Conservation (phyloP, 2,329 filamentous ascomycete species). For the Fusarium domesticum region DNA sequence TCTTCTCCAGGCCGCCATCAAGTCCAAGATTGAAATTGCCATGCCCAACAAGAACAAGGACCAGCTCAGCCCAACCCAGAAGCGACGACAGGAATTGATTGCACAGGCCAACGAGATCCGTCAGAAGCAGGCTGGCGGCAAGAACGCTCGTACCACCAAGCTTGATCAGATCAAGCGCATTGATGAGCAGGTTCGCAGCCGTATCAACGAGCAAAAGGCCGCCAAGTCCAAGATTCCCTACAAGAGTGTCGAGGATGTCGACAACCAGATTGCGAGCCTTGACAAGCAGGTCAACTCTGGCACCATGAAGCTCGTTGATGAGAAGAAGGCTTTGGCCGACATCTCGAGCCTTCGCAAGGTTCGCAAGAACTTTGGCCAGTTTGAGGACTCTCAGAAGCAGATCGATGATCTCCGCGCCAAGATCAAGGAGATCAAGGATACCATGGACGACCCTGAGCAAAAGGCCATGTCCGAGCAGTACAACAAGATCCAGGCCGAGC, state of each 20-base stretch:
- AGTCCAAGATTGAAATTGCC: constrained; percentile 82
- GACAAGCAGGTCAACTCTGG: constrained; percentile 85
- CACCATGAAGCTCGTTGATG: constrained; percentile 92
- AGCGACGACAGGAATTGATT: constrained; percentile 83
- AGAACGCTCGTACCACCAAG: constrained; percentile 73
- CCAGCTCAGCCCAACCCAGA: constrained; percentile 73
- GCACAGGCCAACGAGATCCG: constrained; percentile 80
- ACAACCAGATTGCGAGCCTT: constrained; percentile 74
- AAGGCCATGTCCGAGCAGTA: constrained; percentile 87
- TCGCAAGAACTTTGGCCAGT: constrained; percentile 84
- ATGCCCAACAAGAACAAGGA: constrained; percentile 72
- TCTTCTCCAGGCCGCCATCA: constrained; percentile 69
- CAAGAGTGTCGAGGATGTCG: constrained; percentile 85
- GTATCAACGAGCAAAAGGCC: constrained; percentile 82
- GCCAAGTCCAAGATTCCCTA: constrained; percentile 77
- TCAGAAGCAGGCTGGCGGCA: constrained; percentile 82
- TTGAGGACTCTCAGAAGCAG: constrained; percentile 81
- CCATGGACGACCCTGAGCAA: constrained; percentile 84
- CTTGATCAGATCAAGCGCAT: constrained; percentile 90
- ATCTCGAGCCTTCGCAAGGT: constrained; percentile 81
- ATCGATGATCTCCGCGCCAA: constrained; percentile 86
- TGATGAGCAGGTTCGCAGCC: constrained; percentile 82
- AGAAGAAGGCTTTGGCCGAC: constrained; percentile 88
- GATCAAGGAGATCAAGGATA: constrained; percentile 85
- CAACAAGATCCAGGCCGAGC: constrained; percentile 78